These are phyloP conservation scores for Lactifluus subvellereus DNA, from an alignment of 768 basidiomycete genomes.

Conservation along the genomic window DNA sequence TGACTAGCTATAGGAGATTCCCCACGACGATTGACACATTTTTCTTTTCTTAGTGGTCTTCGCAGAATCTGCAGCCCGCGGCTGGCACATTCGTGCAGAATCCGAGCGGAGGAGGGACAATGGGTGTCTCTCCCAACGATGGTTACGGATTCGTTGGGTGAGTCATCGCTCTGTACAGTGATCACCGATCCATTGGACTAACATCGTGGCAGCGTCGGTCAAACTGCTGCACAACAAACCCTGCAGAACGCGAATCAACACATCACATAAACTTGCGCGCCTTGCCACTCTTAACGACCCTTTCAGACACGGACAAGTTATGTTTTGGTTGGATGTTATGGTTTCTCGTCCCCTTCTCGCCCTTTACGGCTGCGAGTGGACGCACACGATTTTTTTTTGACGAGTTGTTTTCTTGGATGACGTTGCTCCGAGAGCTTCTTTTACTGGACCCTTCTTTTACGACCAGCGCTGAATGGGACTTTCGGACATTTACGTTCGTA, in stretches of 20 bases:
- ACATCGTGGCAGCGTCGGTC: not conserved
- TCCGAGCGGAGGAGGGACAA: not conserved
- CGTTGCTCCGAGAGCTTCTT: not conserved
- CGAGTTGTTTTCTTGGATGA: not conserved
- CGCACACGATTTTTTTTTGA: not conserved
- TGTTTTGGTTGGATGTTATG: not conserved
- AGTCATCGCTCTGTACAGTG: not conserved
- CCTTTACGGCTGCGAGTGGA: slow-evolving; percentile 1
- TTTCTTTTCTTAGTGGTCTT: slow-evolving; percentile 15
- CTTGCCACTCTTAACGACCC: not conserved
- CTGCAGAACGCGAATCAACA: slow-evolving; percentile 6
- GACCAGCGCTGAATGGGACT: not conserved
- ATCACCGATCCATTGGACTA: not conserved
- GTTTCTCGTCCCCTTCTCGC: not conserved
- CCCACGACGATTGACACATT: not conserved
- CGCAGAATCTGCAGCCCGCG: not conserved
- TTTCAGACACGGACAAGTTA: slow-evolving; percentile 2
- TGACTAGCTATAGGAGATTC: not conserved
- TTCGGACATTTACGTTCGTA: not conserved
- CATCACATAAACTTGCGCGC: not conserved
- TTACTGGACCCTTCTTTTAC: not conserved
- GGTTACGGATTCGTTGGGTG: slow-evolving; percentile 22
- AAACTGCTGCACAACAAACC: slow-evolving; percentile 1
- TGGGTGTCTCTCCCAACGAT: slow-evolving; percentile 19
- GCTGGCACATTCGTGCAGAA: slow-evolving; percentile 16